A percentile compares a stretch with the other conserved stretches of the same genome.
Conservation (phyloP, 2,329 filamentous ascomycete genomes). For the Xylaria hypoxylon region DNA sequence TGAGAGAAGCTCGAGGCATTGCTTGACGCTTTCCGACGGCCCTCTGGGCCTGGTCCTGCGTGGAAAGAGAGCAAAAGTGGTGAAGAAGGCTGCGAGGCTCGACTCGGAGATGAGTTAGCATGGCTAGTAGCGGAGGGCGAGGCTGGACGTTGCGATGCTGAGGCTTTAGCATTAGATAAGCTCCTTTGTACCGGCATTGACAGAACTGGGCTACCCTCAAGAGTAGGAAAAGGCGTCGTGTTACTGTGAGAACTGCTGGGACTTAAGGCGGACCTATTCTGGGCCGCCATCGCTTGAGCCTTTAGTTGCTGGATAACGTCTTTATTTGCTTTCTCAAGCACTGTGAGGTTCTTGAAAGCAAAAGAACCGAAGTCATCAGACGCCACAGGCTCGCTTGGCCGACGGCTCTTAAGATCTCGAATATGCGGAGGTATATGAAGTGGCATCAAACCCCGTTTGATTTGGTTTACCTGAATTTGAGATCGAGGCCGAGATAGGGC, state of each 20-base stretch:
- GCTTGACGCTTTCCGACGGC: conserved; percentile 89
- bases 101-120: conserved; percentile 85
- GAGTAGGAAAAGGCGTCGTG: conserved; percentile 72
- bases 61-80: conserved; percentile 97
- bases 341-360: conserved; percentile 95
- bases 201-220: conserved; percentile 88
- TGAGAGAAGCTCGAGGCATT: conserved; percentile 87
- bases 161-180: conserved; percentile 82
- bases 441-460: conserved; percentile 93
- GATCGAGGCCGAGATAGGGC: conserved; percentile 89
- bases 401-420: conserved; percentile 85
- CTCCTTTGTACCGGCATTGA: conserved; percentile 84
- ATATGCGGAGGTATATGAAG: conserved; percentile 97
- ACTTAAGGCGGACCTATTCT: conserved; percentile 64
- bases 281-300: conserved; percentile 83
- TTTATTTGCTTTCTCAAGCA: conserved; percentile 98
- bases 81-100: conserved; percentile 82
- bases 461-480: conserved; percentile 77
- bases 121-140: conserved; percentile 87
- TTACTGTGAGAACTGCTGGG: conserved; percentile 57
- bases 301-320: conserved; percentile 97
- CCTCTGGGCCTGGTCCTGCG: conserved; percentile 81
- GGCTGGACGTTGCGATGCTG: conserved; percentile 75
- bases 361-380: conserved; percentile 97
- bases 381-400: conserved; percentile 89